Conservation (phyloP, 2,329 filamentous ascomycete species). For the Neofusicoccum ribis region DNA sequence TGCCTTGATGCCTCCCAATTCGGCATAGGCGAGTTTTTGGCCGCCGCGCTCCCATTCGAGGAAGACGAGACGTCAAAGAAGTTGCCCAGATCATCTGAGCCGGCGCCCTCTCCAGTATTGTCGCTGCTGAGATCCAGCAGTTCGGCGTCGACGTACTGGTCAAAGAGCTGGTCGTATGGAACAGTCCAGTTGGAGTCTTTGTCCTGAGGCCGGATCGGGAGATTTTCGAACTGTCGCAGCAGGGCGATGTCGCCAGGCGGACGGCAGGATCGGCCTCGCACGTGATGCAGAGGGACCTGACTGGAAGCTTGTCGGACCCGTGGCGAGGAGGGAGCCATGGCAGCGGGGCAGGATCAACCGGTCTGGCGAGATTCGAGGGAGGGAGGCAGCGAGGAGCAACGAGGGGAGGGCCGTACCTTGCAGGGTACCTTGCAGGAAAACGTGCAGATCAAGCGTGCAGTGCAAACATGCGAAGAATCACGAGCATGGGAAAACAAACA, state of each 20-base stretch:
- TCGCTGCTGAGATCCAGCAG: slow-evolving; percentile 48
- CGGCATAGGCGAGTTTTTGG: slow-evolving; percentile 50
- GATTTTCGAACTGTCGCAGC: slow-evolving; percentile 28
- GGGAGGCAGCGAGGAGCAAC: slow-evolving; percentile 22
- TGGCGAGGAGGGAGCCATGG: slow-evolving; percentile 27
- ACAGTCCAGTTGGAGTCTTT: slow-evolving; percentile 58
- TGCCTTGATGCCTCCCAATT: slow-evolving; percentile 44
- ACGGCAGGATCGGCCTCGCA: slow-evolving; percentile 19
- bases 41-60: slow-evolving; percentile 52
- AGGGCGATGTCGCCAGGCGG: slow-evolving; percentile 21
- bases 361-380: slow-evolving; percentile 25
- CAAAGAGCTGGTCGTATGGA: slow-evolving; percentile 60
- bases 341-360: slow-evolving; percentile 22
- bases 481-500: slow-evolving; percentile 34
- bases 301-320: slow-evolving; percentile 11
- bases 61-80: slow-evolving; percentile 52
- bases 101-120: slow-evolving; percentile 49
- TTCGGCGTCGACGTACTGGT: slow-evolving; percentile 63
- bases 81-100: slow-evolving; percentile 51
- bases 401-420: slow-evolving; percentile 20
- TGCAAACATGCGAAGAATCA: slow-evolving; percentile 28
- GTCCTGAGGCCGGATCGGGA: slow-evolving; percentile 49
- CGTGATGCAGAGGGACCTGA: slow-evolving; percentile 17
- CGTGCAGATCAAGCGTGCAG: slow-evolving; percentile 27
- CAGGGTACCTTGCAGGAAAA: slow-evolving; percentile 23